Conservation (phyloP, 352 stramenopile genomes). For the Phytopythium delawarense region DNA sequence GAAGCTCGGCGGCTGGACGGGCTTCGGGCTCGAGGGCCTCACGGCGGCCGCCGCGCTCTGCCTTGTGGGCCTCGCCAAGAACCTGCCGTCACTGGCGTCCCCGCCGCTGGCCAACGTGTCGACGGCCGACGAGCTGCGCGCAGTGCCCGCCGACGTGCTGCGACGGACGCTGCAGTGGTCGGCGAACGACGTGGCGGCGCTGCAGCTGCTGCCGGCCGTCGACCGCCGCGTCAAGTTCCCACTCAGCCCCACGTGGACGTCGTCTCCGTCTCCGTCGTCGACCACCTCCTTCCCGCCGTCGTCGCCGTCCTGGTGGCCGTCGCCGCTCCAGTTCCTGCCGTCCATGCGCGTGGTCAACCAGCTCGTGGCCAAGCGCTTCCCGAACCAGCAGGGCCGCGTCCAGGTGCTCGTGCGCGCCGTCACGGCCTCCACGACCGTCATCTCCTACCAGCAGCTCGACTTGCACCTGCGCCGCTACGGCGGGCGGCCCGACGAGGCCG, state of each 20-base stretch:
- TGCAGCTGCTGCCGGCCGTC: constrained; percentile 15
- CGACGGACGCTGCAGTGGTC: constrained; percentile 48
- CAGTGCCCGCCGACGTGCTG: constrained; percentile 26
- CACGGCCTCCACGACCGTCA: constrained; percentile 40
- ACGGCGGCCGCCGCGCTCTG: constrained; percentile 43
- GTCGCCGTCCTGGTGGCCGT: neutral
- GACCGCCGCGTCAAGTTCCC: constrained; percentile 31
- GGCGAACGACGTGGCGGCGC: constrained; percentile 48
- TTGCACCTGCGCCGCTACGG: constrained; percentile 69
- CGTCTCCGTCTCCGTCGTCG: neutral
- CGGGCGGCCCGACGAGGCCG: constrained; percentile 62
- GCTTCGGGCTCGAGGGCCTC: constrained; percentile 74
- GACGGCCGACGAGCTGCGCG: constrained; percentile 28
- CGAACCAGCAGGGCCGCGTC: constrained; percentile 70
- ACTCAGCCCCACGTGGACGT: constrained; percentile 24
- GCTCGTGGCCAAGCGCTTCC: constrained; percentile 53
- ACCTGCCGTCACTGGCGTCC: constrained; percentile 14
- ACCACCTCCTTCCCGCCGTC: neutral
- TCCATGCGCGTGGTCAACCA: constrained; percentile 43
- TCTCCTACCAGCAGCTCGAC: constrained; percentile 72
- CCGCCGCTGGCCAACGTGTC: constrained; percentile 20
- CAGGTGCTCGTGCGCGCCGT: constrained; percentile 47
- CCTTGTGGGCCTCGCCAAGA: constrained; percentile 57
- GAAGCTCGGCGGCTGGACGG: constrained; percentile 42
- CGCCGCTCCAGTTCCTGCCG: constrained; percentile 31